A percentile compares a stretch with the other conserved stretches of the same genome.
Conservation (phyloP, 257 asterid genomes). For the Solanum appendiculatum region DNA sequence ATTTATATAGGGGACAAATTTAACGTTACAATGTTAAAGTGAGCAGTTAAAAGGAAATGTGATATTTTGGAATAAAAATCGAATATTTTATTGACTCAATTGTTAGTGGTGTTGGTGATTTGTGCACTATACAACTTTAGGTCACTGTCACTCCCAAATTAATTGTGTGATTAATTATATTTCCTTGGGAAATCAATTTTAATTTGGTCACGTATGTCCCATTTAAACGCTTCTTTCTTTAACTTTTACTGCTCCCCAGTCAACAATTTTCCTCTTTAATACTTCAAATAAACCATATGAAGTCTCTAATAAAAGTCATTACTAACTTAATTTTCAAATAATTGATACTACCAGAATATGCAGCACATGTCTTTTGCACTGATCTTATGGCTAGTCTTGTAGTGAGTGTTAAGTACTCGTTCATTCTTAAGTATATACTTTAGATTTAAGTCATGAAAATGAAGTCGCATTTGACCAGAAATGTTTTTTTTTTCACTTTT, state of each 20-base stretch:
- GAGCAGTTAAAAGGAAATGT: no score
- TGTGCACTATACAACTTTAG: background rate
- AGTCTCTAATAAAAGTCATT: background rate
- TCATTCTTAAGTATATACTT: background rate
- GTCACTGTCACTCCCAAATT: background rate
- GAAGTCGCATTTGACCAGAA: fast-evolving
- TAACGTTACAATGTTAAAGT: background rate
- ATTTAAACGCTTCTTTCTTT: background rate
- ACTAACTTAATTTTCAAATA: background rate
- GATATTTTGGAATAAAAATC: background rate
- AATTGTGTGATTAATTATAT: background rate
- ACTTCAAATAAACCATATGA: background rate
- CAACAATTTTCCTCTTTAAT: background rate
- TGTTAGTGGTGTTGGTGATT: background rate
- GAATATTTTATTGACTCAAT: background rate
- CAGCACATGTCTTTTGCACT: background rate
- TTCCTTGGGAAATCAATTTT: background rate
- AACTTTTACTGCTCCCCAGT: background rate
- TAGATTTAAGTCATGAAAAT: fast-evolving
- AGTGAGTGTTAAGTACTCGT: no score
- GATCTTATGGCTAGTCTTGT: background rate
- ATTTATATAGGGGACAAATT: background rate
- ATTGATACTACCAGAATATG: background rate
- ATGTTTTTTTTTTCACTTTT: no score
- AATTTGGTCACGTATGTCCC: background rate